These are phyloP conservation scores for Calycina herbarum DNA, from an alignment of 2,329 filamentous ascomycete genomes.

Conservation along the genomic window DNA sequence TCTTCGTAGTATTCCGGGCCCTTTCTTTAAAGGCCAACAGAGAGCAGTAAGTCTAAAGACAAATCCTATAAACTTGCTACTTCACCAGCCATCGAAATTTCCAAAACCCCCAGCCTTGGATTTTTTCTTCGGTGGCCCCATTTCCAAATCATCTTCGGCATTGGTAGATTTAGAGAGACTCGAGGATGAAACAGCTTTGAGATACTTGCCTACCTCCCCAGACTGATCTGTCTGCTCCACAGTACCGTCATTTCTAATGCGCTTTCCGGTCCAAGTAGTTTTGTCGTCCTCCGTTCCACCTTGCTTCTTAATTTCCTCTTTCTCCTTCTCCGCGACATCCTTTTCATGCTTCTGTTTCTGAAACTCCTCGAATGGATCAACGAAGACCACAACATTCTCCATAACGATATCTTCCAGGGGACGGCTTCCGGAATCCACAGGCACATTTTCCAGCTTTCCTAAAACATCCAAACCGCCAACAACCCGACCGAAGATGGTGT, in stretches of 20 bases:
- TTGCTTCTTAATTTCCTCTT: constrained; percentile 60
- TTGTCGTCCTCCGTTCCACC: constrained; percentile 84
- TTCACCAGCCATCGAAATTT: constrained; percentile 90
- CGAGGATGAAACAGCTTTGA: constrained; percentile 58
- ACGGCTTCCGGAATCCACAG: constrained; percentile 72
- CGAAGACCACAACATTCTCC: constrained; percentile 78
- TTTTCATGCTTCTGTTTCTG: constrained; percentile 69
- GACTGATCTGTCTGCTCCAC: constrained; percentile 47
- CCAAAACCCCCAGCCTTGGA: constrained; percentile 78
- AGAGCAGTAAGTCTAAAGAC: not conserved
- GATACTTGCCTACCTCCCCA: constrained; percentile 73
- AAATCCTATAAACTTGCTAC: not conserved
- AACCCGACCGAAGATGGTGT: constrained; percentile 92
- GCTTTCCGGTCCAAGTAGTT: constrained; percentile 95
- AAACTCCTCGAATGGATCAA: constrained; percentile 96
- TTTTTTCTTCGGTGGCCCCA: constrained; percentile 80
- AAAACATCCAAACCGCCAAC: constrained; percentile 75
- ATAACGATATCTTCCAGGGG: constrained; percentile 80
- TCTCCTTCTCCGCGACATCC: constrained; percentile 57
- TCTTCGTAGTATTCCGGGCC: not conserved
- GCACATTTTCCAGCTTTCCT: constrained; percentile 72
- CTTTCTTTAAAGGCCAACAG: not conserved
- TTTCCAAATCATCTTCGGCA: constrained; percentile 62
- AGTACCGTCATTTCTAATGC: constrained; percentile 69
- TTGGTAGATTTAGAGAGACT: constrained; percentile 48